Base-by-base conservation (phyloP, 2,329 filamentous ascomycete species). In the Phialophora chinensis region DNA sequence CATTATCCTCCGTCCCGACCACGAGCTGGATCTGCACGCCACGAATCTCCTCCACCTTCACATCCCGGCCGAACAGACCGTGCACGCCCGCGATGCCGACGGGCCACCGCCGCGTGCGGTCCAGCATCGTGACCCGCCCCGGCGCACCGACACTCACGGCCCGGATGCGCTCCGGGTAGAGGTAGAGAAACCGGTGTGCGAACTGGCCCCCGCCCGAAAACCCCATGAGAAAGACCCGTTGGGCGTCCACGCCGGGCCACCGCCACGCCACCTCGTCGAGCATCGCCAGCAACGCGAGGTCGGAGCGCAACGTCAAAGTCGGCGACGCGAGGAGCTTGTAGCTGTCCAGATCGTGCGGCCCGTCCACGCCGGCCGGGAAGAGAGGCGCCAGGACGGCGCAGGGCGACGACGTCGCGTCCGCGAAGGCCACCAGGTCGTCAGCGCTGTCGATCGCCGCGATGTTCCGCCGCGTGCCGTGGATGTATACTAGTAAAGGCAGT, bases 141-240 rank as follows among this genome's bases (percentile, higher is more conserved):
- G 75, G 76, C 7, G 76, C 75, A 23, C 76, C 76, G n/a, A 77
- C 56, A 60, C 74, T 76, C 4, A 72, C 72, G 17, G 72, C 73
- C 3, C 64, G 57, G 0, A 77, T 47, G 8, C 73, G 71, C 61
- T 77, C 73, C 2, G 76, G 74, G 64, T 77, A 69, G 27, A 78
- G 61, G 63, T 76, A 77, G 14, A 77, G 62, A 59, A 78, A 76
- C 14, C 75, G 71, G 42, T 75, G 75, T 0, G 69, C 68, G 60
- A 77, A 77, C 62, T 78, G 75, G 2, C 75, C 76, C 23, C 75
- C 76, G 0, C 74, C 76, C 6, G 74, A 75, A 47, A 74, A 77
- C 0, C 75, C 76, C 66, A 72, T 69, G 7, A 77, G 42, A 55
- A 73, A 75, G 23, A 77, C 35, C 47, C 72, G 74, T 4, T 71